Percentiles rank a stretch among this genome's conserved stretches.
Conservation (phyloP, 78 protist genomes). For the Polysphondylium violaceum region DNA sequence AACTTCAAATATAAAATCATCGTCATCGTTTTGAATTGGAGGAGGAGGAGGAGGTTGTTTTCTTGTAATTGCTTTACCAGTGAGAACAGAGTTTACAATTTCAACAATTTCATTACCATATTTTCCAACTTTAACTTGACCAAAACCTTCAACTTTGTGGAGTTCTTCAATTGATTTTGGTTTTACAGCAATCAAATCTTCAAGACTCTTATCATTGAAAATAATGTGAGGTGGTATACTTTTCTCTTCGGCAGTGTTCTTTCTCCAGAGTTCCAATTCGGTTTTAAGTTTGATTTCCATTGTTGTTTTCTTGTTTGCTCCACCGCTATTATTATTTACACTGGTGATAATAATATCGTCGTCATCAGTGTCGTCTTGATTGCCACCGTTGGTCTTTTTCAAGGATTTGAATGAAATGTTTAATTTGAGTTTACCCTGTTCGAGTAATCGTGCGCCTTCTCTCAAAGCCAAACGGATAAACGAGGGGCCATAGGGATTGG, state of each 20-base stretch:
- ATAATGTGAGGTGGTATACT: background rate
- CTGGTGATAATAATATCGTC: background rate
- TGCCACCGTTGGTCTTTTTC: background rate
- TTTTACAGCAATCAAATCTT: background rate
- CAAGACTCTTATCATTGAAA: background rate
- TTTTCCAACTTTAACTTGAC: background rate
- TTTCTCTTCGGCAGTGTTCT: background rate
- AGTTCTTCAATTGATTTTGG: background rate
- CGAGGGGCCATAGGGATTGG: slow-evolving; percentile 22
- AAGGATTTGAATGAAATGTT: background rate
- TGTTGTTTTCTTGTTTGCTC: background rate
- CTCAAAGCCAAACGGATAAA: background rate
- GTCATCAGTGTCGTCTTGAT: background rate
- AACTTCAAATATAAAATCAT: slow-evolving; percentile 13
- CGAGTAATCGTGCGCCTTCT: background rate
- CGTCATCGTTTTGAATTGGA: background rate
- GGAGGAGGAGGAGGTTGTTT: background rate
- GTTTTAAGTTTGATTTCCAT: background rate
- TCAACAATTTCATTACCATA: slow-evolving; percentile 2
- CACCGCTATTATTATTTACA: no score
- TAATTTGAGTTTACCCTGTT: background rate
- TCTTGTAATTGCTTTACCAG: no score
- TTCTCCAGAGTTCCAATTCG: background rate
- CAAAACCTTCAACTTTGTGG: background rate
- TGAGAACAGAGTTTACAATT: no score